Percentiles rank a stretch among this genome's conserved stretches.
Conservation (phyloP, 2,329 filamentous ascomycete genomes). For the Didymella pomorum region DNA sequence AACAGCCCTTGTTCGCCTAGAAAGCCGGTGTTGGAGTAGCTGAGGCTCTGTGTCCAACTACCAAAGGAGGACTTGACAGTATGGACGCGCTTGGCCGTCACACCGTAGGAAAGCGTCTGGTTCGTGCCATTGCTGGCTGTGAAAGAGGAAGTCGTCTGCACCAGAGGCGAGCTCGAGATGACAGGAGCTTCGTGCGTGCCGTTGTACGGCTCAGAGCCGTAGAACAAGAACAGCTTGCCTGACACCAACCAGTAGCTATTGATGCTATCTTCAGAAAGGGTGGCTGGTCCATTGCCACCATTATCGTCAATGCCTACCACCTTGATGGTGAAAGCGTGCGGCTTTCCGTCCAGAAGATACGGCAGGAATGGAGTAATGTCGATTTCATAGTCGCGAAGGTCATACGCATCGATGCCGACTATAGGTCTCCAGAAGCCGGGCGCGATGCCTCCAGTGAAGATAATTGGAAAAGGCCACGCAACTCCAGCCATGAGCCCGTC, state of each 20-base stretch:
- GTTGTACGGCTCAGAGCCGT: constrained; percentile 2
- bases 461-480: background rate
- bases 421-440: background rate
- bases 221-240: constrained; percentile 10
- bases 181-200: constrained; percentile 6
- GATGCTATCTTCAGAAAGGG: constrained; percentile 10
- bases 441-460: background rate
- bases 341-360: background rate
- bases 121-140: constrained; percentile 10
- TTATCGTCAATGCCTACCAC: background rate
- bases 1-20: background rate
- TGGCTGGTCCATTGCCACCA: background rate
- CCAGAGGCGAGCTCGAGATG: background rate
- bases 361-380: background rate
- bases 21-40: constrained; percentile 8
- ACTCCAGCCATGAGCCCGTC: background rate
- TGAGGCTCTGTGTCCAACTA: constrained; percentile 5
- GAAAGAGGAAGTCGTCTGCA: constrained; percentile 4
- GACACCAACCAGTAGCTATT: constrained; percentile 13
- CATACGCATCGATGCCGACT: background rate
- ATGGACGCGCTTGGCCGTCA: constrained; percentile 5
- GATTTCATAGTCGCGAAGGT: background rate
- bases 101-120: constrained; percentile 5
- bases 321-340: constrained; percentile 1
- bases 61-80: constrained; percentile 2